Evolutionary conservation across 2,329 filamentous ascomycete species (phyloP).

Genomic region (Sclerotinia spermophila): DNA sequence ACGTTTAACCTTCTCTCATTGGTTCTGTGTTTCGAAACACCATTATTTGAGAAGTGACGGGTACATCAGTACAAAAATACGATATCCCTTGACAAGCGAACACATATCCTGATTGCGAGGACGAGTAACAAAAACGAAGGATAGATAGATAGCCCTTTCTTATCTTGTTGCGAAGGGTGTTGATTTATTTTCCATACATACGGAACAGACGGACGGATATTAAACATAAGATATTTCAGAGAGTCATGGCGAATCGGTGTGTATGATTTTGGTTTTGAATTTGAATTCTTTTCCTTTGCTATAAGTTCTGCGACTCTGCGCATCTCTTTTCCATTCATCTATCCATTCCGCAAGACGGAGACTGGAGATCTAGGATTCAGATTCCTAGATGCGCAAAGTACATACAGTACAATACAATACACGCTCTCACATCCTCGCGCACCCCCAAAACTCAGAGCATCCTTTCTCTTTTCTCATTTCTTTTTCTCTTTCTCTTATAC

Average conservation of each 20-base stretch:
- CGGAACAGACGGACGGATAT: neutral
- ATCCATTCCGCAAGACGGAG: neutral
- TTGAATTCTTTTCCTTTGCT: neutral
- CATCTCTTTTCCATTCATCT: neutral
- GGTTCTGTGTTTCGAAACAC: neutral
- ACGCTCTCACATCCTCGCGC: too few relatives aligned
- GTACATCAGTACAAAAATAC: neutral
- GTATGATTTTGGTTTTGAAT: neutral
- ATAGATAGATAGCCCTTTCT: neutral
- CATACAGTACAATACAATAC: too few relatives aligned
- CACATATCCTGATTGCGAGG: conserved; percentile 1
- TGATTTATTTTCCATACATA: neutral
- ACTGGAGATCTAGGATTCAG: neutral
- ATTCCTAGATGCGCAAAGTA: neutral
- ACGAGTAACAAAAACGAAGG: neutral
- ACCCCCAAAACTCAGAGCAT: neutral
- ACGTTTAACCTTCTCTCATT: neutral
- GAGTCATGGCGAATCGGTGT: conserved; percentile 8
- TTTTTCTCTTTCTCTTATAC: neutral
- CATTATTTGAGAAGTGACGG: neutral
- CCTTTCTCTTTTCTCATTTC: neutral
- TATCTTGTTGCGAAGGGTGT: neutral
- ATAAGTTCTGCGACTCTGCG: neutral
- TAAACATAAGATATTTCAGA: neutral
- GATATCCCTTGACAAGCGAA: conserved; percentile 8